Evolutionary conservation across 2,329 filamentous ascomycete genomes (phyloP), one percentile per base, ranked within the genome.

Genomic region (Fusarium luffae): DNA sequence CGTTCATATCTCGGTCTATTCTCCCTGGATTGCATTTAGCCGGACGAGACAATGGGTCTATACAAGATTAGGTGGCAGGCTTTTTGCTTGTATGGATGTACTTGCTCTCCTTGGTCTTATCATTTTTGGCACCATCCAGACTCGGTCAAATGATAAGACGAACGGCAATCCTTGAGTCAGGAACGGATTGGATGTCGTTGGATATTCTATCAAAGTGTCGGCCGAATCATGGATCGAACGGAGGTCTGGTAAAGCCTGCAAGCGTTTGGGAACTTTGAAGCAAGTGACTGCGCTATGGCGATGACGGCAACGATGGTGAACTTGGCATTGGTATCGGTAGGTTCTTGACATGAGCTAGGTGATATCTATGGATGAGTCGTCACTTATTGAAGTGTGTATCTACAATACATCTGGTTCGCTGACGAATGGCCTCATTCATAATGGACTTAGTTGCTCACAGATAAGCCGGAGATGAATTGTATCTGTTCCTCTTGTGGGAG

Each of bases 1-100:
- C 67, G 67, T 74, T 55, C 57, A 69, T 74, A 73, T 74, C 67
- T 74, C 69, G 71, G 71, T 59, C 67, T 62, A 67, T 69, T 58
- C 64, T 59, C 32, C 52, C 68, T 60, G 46, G 50, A 49, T 61
- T 73, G 43, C 59, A 74, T 74, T 74, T 74, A 74, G 71, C 71
- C 71, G 61, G 54, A 32, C 37, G 58, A 70, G 63, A 69, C 56
- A 48, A 50, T 50, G 70, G 66, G 62, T 55, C 59, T 54, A 47
- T 54, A 52, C n/a, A 64, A 47, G 40, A 57, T 59, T 64, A 57
- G 59, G 49, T 51, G 32, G 49, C 61, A 49, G 62, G 61, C 34
- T 66, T 61, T 61, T 66, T 18, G 18, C 18, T 21, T 41, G 32
- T 28, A 40, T 48, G 28, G 18, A 32, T 23, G 30, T 13, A 7